These are phyloP conservation scores for Eimeria tenella DNA, from an alignment of 169 alveolate genomes.

Conservation along the genomic window DNA sequence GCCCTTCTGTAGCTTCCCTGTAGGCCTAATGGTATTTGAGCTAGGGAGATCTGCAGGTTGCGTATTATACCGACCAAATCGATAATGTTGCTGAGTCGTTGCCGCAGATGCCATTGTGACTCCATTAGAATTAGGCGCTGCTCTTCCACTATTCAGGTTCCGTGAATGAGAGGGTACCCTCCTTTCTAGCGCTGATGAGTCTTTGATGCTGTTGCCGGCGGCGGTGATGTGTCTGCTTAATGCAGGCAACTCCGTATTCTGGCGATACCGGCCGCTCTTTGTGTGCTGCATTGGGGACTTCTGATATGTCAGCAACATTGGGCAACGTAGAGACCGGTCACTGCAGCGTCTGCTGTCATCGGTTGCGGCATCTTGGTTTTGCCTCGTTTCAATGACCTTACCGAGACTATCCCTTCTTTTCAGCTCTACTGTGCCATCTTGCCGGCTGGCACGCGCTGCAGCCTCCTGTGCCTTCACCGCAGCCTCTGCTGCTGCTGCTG, in stretches of 20 bases:
- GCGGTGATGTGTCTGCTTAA: slow-evolving; percentile 17
- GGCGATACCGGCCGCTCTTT: background rate
- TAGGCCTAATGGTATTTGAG: background rate
- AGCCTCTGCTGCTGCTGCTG: slow-evolving; percentile 62
- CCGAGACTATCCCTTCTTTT: background rate
- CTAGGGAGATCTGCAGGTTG: background rate
- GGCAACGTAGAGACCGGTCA: slow-evolving; percentile 48
- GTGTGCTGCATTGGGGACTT: background rate
- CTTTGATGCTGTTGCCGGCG: slow-evolving; percentile 15
- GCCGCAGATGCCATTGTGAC: background rate
- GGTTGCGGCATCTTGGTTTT: background rate
- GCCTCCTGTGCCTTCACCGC: slow-evolving; percentile 64
- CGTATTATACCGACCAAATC: background rate
- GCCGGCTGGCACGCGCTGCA: background rate
- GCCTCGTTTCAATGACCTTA: background rate
- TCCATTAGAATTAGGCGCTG: background rate
- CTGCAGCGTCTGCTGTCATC: slow-evolving; percentile 5
- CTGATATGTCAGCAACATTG: slow-evolving; percentile 19
- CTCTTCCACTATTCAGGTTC: background rate
- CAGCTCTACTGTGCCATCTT: background rate
- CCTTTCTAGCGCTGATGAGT: slow-evolving; percentile 22
- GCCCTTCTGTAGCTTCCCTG: background rate
- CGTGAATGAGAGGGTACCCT: slow-evolving; percentile 4
- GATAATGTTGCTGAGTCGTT: background rate
- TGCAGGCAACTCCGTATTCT: background rate